Evolutionary conservation across 2,329 filamentous ascomycete species (phyloP), one percentile per base, ranked within the genome.

Genomic region (Aspergillus fumigatiaffinis): DNA sequence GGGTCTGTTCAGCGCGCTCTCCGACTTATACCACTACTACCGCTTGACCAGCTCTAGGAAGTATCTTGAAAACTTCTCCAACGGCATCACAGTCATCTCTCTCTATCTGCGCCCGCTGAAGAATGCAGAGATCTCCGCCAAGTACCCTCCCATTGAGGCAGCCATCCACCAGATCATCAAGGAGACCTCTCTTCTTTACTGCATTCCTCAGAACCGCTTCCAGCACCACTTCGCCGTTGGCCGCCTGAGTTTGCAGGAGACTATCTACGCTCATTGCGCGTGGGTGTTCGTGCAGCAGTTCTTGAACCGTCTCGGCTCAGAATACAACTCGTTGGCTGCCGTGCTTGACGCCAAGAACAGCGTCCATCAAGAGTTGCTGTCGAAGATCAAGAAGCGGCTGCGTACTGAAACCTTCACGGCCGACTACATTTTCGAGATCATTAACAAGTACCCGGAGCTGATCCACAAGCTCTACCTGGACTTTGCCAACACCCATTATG

Each of bases 81-180:
- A 99, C 75, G 94, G 94, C 60, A 95, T 97, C 73, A 96, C 91
- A 14, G 89, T 97, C 75, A 96, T 97, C 83, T 97, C 92, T 66
- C 85, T 97, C 61, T 99, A 99, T 76, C 83, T 99, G 59, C 88
- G 89, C 64, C 92, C 91, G 23, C 83, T 89, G 20, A 83, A 83
- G 63, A 74, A 82, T 25, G 78, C 84, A 41, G 76, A 82, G 46
- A 81, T 83, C 56, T 78, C 79, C 9, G 73, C 77, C 60, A 82
- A 81, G 63, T 80, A 84, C 71, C 92, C 93, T 42, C 88, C 92
- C 0, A 91, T 97, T 65, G 91, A 97, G 69, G 89, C 93, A 66
- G 94, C 93, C 2, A 96, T 99, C 64, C 91, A 97, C 77, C 94
- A 99, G 77, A 97, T 99, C 79, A 96, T 94, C 80, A 97, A 97